These are phyloP conservation scores for Candida chauliodis DNA, from an alignment of 805 yeast species.

Conservation along the genomic window DNA sequence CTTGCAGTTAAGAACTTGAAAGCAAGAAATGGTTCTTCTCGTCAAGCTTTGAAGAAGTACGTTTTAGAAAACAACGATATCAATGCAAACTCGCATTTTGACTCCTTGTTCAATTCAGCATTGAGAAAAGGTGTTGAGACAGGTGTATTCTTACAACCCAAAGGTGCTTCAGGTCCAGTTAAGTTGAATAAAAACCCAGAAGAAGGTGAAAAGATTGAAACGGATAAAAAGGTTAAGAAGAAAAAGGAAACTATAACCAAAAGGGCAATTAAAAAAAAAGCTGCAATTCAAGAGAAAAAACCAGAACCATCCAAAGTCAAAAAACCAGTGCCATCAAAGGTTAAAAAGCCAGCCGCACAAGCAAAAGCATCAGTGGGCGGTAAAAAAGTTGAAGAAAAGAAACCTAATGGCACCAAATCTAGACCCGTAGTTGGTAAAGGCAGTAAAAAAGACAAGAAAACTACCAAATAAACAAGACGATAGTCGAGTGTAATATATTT, in stretches of 20 bases:
- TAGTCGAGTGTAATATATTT: too few relatives aligned
- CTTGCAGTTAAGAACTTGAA: slow-evolving; percentile 68
- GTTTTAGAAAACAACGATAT: slow-evolving; percentile 61
- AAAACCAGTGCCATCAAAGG: neutral
- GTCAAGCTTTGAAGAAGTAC: slow-evolving; percentile 85
- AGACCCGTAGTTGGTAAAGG: too few relatives aligned
- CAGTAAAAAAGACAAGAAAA: too few relatives aligned
- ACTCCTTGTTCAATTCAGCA: slow-evolving; percentile 71
- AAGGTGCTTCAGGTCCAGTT: slow-evolving; percentile 86
- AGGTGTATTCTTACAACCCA: slow-evolving; percentile 79
- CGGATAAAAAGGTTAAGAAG: slow-evolving; percentile 11
- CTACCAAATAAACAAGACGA: too few relatives aligned
- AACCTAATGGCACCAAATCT: too few relatives aligned
- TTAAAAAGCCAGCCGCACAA: neutral
- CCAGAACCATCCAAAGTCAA: neutral
- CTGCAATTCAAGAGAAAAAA: neutral
- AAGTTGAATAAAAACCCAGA: slow-evolving; percentile 50
- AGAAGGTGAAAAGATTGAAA: slow-evolving; percentile 12
- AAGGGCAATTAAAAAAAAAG: neutral
- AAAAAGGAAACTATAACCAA: neutral
- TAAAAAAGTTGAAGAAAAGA: too few relatives aligned
- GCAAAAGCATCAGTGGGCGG: too few relatives aligned
- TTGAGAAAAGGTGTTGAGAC: slow-evolving; percentile 74
- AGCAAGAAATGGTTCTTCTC: slow-evolving; percentile 78
- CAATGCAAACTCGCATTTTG: slow-evolving; percentile 64